Base-by-base conservation (phyloP, 192 early-diverging fungal genomes). In the Pilobolus umbonatus region DNA sequence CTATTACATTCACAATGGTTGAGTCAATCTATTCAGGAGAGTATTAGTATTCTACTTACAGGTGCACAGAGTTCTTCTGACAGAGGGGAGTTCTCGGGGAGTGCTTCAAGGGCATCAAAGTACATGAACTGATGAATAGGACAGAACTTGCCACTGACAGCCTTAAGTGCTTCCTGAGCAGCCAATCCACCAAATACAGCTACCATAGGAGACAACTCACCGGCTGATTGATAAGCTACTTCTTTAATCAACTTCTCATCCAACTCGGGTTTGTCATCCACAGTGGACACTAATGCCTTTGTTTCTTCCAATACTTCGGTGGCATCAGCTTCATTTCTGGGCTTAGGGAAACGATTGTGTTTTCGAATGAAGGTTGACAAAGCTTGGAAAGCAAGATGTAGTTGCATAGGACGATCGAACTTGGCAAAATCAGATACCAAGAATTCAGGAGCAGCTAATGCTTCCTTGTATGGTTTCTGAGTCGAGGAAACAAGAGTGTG, bases 101-200 rank as follows among this genome's bases (percentile, higher is more conserved):
- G 73, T 28, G 91, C 92, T 75, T 99, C 97, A 26, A 99, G 79
- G 21, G 95, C 91, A 75, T 99, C 97, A 76, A 98, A 96, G 80
- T 95, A 96, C 70, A 98, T 74, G 80, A 80, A 90, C 75, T 99
- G 94, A 44, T 81, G 67, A 62, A 95, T 89, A 11, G 96, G 96
- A 62, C 76, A 74, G 72, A 99, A 99, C 71, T 99, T 99, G 60
- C 92, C 95, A 65, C 89, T 91, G 76, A 88, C 89, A 4, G 48
- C 91, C 83, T 99, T 99, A 10, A 99, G 81, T 12, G 98, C 95
- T 72, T 99, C 97, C 74, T 99, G 97, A 17, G 94, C 97, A 22
- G 94, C 88, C 19, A 98, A 72, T 39, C 97, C 97, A 54, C 97
- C 97, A 71, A 96, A 82, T n/a, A 97, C 85, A 14, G 95, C 97